These are phyloP conservation scores for Paramecium sonneborni DNA, from an alignment of 73 alveolate genomes.

Conservation along the genomic window DNA sequence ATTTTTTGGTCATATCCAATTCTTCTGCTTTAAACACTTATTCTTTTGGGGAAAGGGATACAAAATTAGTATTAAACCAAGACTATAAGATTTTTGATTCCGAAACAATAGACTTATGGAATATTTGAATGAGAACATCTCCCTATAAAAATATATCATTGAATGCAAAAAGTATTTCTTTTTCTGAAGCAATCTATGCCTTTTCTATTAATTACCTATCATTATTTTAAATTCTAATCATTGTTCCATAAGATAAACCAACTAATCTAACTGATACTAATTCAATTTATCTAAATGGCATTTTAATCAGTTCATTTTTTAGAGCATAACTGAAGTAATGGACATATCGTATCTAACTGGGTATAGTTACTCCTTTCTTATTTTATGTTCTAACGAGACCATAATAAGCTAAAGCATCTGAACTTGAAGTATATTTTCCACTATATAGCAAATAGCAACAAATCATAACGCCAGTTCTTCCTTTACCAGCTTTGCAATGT, in stretches of 20 bases:
- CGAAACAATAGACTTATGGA: conserved; percentile 36
- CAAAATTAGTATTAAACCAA: conserved; percentile 62
- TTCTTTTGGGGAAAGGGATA: neutral
- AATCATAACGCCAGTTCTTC: conserved; percentile 97
- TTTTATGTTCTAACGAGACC: conserved; percentile 88
- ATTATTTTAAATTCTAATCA: conserved; percentile 22
- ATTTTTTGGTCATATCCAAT: neutral
- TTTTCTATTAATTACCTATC: neutral
- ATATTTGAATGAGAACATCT: conserved; percentile 55
- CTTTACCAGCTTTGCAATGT: conserved; percentile 99
- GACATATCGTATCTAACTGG: conserved; percentile 66
- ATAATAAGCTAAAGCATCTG: conserved; percentile 90
- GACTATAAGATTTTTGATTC: conserved; percentile 37
- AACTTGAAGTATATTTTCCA: conserved; percentile 75
- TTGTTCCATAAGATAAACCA: conserved; percentile 45
- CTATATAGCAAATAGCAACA: conserved; percentile 90
- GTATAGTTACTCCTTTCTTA: conserved; percentile 66
- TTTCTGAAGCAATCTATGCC: neutral
- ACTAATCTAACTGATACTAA: conserved; percentile 30
- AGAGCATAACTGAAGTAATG: conserved; percentile 54
- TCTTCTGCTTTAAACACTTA: neutral
- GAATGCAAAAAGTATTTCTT: neutral
- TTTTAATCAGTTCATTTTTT: neutral
- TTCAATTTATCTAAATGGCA: neutral
- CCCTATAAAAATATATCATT: conserved; percentile 23